These are phyloP conservation scores for Helenozyma baotianmanensis DNA, from an alignment of 805 yeast genomes.

Conservation along the genomic window DNA sequence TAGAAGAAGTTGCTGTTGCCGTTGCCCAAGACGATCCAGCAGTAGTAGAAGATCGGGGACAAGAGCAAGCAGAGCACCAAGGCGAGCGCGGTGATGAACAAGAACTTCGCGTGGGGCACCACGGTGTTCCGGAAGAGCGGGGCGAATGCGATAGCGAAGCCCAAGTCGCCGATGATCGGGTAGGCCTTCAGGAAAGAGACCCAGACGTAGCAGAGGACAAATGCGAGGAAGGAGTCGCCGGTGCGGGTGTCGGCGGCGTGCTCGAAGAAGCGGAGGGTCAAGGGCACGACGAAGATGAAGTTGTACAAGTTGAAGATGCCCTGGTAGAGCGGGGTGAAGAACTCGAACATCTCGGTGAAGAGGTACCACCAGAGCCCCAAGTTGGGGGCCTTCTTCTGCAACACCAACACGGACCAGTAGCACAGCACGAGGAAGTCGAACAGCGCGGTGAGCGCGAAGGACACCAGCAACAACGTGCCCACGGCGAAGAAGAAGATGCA, in stretches of 20 bases:
- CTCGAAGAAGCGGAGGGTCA: conserved; percentile 60
- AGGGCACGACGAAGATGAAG: conserved; percentile 63
- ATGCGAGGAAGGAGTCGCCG: conserved; percentile 58
- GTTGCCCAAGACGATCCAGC: conserved; percentile 91
- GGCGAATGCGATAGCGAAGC: conserved; percentile 33
- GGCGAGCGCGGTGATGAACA: conserved; percentile 45
- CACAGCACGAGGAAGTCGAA: conserved; percentile 36
- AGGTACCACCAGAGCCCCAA: conserved; percentile 98
- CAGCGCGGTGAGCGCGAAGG: conserved; percentile 30
- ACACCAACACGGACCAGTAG: conserved; percentile 55
- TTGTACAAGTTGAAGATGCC: conserved; percentile 78
- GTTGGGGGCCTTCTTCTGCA: conserved; percentile 78
- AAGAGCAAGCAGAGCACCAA: conserved; percentile 52
- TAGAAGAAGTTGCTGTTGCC: conserved; percentile 96
- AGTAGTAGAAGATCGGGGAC: conserved; percentile 84
- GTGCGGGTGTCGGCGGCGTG: conserved; percentile 14
- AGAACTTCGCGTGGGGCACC: conserved; percentile 42
- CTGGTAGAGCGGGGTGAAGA: conserved; percentile 76
- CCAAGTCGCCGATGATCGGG: conserved; percentile 79
- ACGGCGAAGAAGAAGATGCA: conserved; percentile 14
- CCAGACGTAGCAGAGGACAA: conserved; percentile 38
- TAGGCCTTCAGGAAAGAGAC: conserved; percentile 71
- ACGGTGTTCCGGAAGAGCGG: conserved; percentile 44
- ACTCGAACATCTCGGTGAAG: conserved; percentile 91
- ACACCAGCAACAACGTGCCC: conserved; percentile 26